phyloP scores from a whole-genome alignment of 2,329 filamentous ascomycete genomes.

The Phialophora verrucosa region DNA sequence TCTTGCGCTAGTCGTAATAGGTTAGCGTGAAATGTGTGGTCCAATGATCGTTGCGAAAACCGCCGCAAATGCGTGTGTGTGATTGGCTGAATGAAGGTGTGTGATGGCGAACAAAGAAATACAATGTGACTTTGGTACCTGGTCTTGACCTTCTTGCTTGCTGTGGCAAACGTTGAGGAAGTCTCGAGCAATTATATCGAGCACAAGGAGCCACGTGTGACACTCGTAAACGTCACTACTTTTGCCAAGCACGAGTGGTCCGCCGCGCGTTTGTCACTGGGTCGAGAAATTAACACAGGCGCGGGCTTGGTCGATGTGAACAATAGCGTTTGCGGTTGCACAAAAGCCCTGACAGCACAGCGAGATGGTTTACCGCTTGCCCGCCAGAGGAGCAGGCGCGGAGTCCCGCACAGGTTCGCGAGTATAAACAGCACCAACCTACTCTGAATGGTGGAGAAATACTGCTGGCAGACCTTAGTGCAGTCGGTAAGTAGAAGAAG shows the following conservation, averaged over 20 bases:
- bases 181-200: neutral
- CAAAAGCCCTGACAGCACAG: no score
- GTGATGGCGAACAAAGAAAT: neutral
- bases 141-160: neutral
- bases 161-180: neutral
- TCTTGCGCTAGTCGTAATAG: neutral
- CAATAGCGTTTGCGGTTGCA: no score
- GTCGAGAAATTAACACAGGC: neutral
- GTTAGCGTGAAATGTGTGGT: neutral
- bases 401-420: no score
- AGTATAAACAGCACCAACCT: no score
- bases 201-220: neutral
- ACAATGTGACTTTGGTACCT: neutral
- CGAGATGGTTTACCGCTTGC: no score
- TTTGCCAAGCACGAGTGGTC: neutral
- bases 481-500: no score
- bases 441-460: neutral
- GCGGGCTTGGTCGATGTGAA: neutral
- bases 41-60: neutral
- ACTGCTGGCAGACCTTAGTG: neutral
- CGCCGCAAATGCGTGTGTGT: neutral
- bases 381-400: no score
- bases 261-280: neutral
- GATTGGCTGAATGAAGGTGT: neutral
- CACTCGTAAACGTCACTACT: neutral